phyloP scores from a whole-genome alignment of 176 grass and related monocot species.

The Bolboschoenus planiculmis region DNA sequence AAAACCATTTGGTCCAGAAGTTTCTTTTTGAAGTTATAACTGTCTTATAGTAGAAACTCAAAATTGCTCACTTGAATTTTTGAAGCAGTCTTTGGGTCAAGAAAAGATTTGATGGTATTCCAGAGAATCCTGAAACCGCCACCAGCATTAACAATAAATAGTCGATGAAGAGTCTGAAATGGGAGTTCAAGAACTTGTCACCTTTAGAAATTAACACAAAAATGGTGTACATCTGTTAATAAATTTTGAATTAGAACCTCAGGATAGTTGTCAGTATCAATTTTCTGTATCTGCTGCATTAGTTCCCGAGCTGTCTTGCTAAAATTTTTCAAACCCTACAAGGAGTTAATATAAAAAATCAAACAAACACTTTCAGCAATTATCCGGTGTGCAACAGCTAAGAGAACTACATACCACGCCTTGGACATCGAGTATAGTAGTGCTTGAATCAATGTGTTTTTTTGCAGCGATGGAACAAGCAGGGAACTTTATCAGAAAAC shows the following conservation, averaged over 20 bases:
- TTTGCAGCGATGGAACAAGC: slow-evolving; percentile 35
- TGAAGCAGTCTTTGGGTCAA: slow-evolving; percentile 30
- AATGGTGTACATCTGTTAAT: background rate
- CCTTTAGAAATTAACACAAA: background rate
- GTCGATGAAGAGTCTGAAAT: slow-evolving; percentile 32
- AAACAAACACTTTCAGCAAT: background rate
- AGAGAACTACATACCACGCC: slow-evolving; percentile 28
- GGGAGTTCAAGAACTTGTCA: slow-evolving; percentile 5
- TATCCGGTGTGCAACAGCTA: background rate
- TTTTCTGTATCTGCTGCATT: slow-evolving; percentile 40
- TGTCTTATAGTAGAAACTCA: background rate
- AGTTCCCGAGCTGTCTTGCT: slow-evolving; percentile 46
- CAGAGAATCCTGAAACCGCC: slow-evolving; percentile 32
- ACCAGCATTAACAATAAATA: slow-evolving; percentile 51
- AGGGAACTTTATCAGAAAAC: slow-evolving; percentile 35
- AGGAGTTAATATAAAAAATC: slow-evolving; percentile 1
- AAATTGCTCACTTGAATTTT: slow-evolving; percentile 36
- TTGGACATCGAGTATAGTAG: slow-evolving; percentile 38
- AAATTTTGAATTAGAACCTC: slow-evolving; percentile 27
- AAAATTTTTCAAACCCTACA: slow-evolving; percentile 53
- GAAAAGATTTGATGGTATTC: slow-evolving; percentile 29
- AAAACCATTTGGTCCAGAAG: background rate
- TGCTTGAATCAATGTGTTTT: slow-evolving; percentile 33
- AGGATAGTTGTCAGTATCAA: slow-evolving; percentile 54
- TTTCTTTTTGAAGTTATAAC: background rate